phyloP scores from a whole-genome alignment of 1,284 basidiomycete species.

The Marasmius sp. region DNA sequence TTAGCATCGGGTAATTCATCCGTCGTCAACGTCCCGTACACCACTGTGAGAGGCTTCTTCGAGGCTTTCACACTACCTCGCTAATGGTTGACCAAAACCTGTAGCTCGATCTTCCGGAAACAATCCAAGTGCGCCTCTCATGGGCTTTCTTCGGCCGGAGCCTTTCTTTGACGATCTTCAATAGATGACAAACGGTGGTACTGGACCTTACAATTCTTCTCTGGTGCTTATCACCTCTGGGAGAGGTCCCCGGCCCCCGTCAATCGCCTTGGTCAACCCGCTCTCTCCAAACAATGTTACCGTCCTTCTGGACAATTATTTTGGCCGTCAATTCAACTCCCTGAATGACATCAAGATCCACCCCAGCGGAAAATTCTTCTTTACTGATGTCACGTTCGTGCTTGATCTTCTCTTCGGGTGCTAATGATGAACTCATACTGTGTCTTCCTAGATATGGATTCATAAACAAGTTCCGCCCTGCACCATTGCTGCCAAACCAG shows the following conservation, averaged over 20 bases:
- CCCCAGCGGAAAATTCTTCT: conserved; percentile 65
- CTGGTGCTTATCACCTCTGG: conserved; percentile 71
- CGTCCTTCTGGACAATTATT: conserved; percentile 68
- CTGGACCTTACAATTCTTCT: conserved; percentile 63
- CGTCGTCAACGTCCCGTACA: conserved; percentile 56
- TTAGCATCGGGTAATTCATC: conserved; percentile 27
- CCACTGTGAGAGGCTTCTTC: conserved; percentile 39
- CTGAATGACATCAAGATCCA: conserved; percentile 79
- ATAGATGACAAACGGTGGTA: conserved; percentile 77
- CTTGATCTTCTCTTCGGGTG: background rate
- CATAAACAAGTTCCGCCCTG: conserved; percentile 62
- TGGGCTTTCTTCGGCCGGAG: background rate
- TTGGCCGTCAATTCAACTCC: conserved; percentile 80
- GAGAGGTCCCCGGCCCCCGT: conserved; percentile 60
- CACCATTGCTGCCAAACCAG: conserved; percentile 65
- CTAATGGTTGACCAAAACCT: conserved; percentile 15
- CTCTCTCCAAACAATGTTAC: conserved; percentile 59
- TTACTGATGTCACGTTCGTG: conserved; percentile 67
- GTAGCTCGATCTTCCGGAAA: conserved; percentile 50
- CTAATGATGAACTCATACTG: background rate
- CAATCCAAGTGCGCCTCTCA: conserved; percentile 28
- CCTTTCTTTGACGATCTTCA: conserved; percentile 27
- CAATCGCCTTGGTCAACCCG: conserved; percentile 67
- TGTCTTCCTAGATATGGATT: conserved; percentile 56
- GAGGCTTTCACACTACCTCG: background rate